Evolutionary conservation across 2,329 filamentous ascomycete species (phyloP), one percentile per base, ranked within the genome.

Genomic region (Trichoderma koningii): DNA sequence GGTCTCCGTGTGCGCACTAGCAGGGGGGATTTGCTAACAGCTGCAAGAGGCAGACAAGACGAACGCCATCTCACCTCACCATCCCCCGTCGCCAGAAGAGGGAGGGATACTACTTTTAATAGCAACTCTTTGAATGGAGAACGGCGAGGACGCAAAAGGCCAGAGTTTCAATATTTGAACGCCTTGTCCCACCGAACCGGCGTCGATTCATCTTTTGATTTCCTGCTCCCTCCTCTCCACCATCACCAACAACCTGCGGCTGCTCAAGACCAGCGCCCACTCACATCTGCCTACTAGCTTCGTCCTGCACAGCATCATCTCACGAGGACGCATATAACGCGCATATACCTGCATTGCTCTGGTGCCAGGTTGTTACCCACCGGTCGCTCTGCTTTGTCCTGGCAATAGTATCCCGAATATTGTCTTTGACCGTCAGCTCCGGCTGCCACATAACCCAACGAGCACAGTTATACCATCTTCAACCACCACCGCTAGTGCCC

Each of bases 251-350:
- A 15, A 44, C 38, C 34, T 38, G 55, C 55, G 7, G 44, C 55
- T 21, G 55, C 55, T 38, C 44, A 38, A 57, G 15, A 59, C 55
- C 55, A 12, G 48, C 56, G 28, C 53, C 53, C 23, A 45, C 44
- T 45, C 42, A 47, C 55, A 51, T 48, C 17, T 38, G 1, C 6
- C 28, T 28, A 28, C 28, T 30, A 30, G 30, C 30, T 1, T 38
- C 34, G 10, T 60, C 56, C 56, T 60, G 56, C 56, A 51, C 56
- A 60, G 56, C 56, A 60, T 59, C 56, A 60, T 59, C 50, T 10
- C 34, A 3, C 34, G 44, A 47, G 30, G 19, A 28, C 45, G 45
- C 45, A 60, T 42, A 59, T 60, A 15, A 30, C 50, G 56, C 45
- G 34, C 34, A 38, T 38, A 51, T 9, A 9, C 30, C 7, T 30